phyloP scores from a whole-genome alignment of 2,329 filamentous ascomycete genomes.

The Stagonosporopsis tanaceti region DNA sequence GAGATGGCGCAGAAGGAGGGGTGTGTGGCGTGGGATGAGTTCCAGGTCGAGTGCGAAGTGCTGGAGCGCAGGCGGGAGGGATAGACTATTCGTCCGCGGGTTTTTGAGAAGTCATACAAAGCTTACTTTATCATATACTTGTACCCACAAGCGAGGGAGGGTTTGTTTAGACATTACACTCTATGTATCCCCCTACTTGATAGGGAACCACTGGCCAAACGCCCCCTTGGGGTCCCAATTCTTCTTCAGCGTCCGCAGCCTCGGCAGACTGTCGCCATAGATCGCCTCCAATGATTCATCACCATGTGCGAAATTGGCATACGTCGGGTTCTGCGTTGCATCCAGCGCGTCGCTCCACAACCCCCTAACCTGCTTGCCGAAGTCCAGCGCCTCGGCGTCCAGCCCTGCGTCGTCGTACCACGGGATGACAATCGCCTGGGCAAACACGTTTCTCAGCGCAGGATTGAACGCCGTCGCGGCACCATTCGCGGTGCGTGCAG shows the following conservation, averaged over 20 bases:
- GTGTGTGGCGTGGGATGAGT: background rate
- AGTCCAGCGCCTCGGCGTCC: slow-evolving; percentile 46
- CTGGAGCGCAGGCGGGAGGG: background rate
- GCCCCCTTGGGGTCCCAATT: slow-evolving; percentile 33
- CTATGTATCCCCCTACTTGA: slow-evolving; percentile 6
- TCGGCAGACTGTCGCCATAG: slow-evolving; percentile 33
- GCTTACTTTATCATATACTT: background rate
- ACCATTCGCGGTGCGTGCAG: slow-evolving; percentile 30
- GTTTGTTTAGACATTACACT: no score
- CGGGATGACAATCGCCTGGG: slow-evolving; percentile 50
- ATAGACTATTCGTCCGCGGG: background rate
- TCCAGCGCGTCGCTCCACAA: slow-evolving; percentile 32
- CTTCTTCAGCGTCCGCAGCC: slow-evolving; percentile 34
- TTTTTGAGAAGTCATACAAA: no score
- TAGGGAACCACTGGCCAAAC: slow-evolving; percentile 42
- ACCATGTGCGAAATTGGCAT: slow-evolving; percentile 40
- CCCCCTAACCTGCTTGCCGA: slow-evolving; percentile 43
- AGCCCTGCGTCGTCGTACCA: slow-evolving; percentile 51
- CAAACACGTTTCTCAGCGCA: slow-evolving; percentile 40
- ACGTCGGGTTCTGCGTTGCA: slow-evolving; percentile 31
- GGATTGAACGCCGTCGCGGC: slow-evolving; percentile 41
- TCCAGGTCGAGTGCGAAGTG: background rate
- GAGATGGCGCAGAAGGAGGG: background rate
- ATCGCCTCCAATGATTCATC: slow-evolving; percentile 34
- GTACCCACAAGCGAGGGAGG: background rate